A percentile compares a stretch with the other conserved stretches of the same genome.
phyloP scores from a whole-genome alignment of 352 stramenopile species.

The Blastocystis sp. region DNA sequence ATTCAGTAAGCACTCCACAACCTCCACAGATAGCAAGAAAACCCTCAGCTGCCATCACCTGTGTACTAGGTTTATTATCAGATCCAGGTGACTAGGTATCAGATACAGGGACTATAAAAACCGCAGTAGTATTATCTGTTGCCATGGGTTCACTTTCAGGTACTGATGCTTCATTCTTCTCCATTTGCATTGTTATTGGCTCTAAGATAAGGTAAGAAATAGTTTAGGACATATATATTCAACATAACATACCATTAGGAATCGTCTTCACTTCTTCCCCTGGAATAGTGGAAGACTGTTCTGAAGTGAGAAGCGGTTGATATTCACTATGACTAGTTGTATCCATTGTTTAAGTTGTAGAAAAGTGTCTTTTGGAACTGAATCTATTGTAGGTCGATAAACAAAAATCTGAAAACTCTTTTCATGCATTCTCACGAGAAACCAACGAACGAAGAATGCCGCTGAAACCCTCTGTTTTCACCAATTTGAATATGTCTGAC shows the following conservation, averaged over 20 bases:
- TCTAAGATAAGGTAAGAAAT: neutral
- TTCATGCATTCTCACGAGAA: neutral
- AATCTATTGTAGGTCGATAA: neutral
- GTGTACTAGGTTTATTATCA: neutral
- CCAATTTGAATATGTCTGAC: neutral
- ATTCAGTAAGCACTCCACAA: neutral
- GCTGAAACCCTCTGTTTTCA: neutral
- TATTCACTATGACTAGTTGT: too few species aligned
- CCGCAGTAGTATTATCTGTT: neutral
- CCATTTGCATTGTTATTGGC: neutral
- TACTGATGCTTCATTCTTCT: neutral
- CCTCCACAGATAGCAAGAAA: slow-evolving; percentile 37
- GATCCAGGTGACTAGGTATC: too few species aligned
- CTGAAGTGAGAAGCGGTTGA: too few species aligned
- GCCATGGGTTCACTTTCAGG: neutral
- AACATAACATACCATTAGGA: neutral
- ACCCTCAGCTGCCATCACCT: neutral
- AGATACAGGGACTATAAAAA: too few species aligned
- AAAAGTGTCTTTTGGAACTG: neutral
- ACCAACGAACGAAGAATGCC: slow-evolving; percentile 54
- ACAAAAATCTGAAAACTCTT: too few species aligned
- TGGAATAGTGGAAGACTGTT: neutral
- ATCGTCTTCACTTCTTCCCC: neutral
- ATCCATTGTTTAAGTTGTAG: neutral
- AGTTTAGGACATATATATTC: neutral